Conservation (phyloP, 2,329 filamentous ascomycete genomes). For the Ceratocystis variospora region DNA sequence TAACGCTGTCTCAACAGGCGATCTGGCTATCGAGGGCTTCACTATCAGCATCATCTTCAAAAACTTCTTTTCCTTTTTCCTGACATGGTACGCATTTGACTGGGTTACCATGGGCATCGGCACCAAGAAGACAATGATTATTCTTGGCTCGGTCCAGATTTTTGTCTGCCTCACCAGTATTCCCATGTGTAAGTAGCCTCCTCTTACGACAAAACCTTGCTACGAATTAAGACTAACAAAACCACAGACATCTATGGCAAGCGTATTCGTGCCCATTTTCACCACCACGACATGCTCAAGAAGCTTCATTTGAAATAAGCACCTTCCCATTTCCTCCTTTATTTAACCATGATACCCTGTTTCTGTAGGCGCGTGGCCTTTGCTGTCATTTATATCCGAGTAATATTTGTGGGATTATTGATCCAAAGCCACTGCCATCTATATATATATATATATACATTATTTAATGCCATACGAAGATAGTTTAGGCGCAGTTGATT, state of each 20-base stretch:
- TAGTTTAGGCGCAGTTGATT: background rate
- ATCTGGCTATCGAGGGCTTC: conserved; percentile 75
- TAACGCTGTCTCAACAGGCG: conserved; percentile 34
- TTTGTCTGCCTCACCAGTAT: conserved; percentile 61
- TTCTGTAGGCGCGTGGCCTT: background rate
- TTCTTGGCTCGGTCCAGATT: conserved; percentile 63
- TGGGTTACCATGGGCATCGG: conserved; percentile 56
- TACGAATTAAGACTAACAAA: conserved; percentile 15
- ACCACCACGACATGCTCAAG: conserved; percentile 55
- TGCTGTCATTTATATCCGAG: background rate
- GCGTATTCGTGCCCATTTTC: conserved; percentile 58
- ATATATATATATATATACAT: background rate
- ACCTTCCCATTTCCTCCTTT: conserved; percentile 8
- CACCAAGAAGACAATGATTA: conserved; percentile 50
- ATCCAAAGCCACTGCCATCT: background rate
- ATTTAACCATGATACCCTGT: background rate
- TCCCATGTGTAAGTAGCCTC: conserved; percentile 58
- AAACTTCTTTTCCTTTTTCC: conserved; percentile 77
- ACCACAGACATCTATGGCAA: conserved; percentile 62
- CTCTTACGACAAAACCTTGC: background rate
- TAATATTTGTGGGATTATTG: background rate
- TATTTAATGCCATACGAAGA: background rate
- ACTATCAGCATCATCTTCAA: conserved; percentile 88
- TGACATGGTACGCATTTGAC: conserved; percentile 72
- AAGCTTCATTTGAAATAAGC: conserved; percentile 13